Evolutionary conservation across 192 early-diverging fungal species (phyloP).

Genomic region (Podila minutissima): DNA sequence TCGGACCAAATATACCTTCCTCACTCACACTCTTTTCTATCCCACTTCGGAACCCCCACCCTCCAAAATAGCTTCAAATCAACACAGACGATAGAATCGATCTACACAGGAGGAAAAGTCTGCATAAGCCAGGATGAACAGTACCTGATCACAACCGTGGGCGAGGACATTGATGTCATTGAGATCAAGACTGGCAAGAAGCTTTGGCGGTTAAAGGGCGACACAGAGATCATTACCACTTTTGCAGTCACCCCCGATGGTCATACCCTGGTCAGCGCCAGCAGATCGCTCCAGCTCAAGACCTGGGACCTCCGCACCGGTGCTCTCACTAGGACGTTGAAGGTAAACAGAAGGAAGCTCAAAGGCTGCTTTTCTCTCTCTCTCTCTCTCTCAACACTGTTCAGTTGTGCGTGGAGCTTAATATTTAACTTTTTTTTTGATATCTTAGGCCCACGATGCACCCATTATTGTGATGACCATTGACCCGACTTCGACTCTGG

Average conservation of each 20-base stretch:
- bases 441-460: slow-evolving; percentile 84
- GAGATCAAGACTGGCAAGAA: slow-evolving; percentile 74
- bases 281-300: slow-evolving; percentile 79
- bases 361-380: no score
- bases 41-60: no score
- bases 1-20: neutral
- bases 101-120: slow-evolving; percentile 92
- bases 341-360: slow-evolving; percentile 33
- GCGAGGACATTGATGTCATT: slow-evolving; percentile 84
- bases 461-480: slow-evolving; percentile 94
- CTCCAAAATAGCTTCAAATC: slow-evolving; percentile 71
- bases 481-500: slow-evolving; percentile 88
- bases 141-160: slow-evolving; percentile 79
- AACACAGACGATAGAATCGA: slow-evolving; percentile 83
- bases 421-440: neutral
- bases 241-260: slow-evolving; percentile 87
- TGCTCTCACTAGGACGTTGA: slow-evolving; percentile 69
- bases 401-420: no score
- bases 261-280: slow-evolving; percentile 80
- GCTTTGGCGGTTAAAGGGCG: slow-evolving; percentile 74
- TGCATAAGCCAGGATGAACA: slow-evolving; percentile 72
- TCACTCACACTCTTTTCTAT: no score
- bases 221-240: slow-evolving; percentile 88
- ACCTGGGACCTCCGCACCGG: slow-evolving; percentile 82
- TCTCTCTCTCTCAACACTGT: neutral